Evolutionary conservation across 345 rosid species (phyloP).

Genomic region (Eucalyptus microcorys): DNA sequence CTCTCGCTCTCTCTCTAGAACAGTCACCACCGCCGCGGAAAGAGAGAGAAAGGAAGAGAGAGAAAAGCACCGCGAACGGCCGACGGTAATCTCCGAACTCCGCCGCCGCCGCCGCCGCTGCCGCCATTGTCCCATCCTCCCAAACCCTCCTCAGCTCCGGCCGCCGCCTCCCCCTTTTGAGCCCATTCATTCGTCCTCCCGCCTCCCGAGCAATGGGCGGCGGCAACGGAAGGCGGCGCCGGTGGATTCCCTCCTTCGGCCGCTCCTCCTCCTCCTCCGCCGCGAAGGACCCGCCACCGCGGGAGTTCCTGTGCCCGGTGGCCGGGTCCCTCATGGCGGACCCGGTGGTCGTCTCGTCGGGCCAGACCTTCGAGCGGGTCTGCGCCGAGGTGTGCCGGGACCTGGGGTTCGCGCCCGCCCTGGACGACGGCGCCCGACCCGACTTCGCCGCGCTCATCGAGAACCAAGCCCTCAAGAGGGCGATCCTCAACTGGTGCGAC

Average conservation of each 20-base stretch:
- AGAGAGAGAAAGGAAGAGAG: not conserved
- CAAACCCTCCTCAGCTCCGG: not conserved
- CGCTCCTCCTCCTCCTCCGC: not conserved
- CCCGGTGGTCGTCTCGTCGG: constrained; percentile 80
- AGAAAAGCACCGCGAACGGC: not conserved
- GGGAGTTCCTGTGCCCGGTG: constrained; percentile 68
- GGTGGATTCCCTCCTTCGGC: constrained; percentile 42
- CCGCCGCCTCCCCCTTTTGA: not conserved
- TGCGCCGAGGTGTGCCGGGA: constrained; percentile 53
- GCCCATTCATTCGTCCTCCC: not conserved
- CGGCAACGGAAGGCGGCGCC: constrained; percentile 2
- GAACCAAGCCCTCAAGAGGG: constrained; percentile 46
- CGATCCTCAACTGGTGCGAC: constrained; percentile 65
- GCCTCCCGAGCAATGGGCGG: not conserved
- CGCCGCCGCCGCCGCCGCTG: not conserved
- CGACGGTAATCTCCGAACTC: not conserved
- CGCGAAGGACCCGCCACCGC: constrained; percentile 19
- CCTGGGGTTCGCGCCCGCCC: constrained; percentile 31
- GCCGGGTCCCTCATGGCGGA: constrained; percentile 56
- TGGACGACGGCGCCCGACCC: constrained; percentile 34
- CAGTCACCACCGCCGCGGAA: not conserved
- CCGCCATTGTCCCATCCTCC: not conserved
- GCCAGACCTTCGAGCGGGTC: constrained; percentile 72
- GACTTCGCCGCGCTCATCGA: constrained; percentile 56
- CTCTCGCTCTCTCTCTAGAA: not conserved